Percentiles rank a stretch among this genome's conserved stretches.
phyloP scores from a whole-genome alignment of 768 basidiomycete genomes.

The Pleurotus tuoliensis region DNA sequence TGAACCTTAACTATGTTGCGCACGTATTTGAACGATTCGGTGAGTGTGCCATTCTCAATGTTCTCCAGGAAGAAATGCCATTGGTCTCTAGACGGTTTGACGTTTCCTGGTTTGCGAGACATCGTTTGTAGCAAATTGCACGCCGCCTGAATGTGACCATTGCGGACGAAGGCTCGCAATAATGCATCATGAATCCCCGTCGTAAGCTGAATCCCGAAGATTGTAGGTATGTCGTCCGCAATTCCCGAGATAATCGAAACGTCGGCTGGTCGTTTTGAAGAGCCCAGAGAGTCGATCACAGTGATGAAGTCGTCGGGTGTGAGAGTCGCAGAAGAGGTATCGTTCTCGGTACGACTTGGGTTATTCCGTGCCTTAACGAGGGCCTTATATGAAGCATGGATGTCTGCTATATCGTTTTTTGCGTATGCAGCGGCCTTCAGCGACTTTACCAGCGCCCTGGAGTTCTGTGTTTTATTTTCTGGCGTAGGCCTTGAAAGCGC shows the following conservation, averaged over 20 bases:
- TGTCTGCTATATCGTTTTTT: conserved; percentile 11
- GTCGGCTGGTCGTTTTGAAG: conserved; percentile 50
- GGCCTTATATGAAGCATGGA: conserved; percentile 34
- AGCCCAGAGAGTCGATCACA: conserved; percentile 42
- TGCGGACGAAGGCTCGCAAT: conserved; percentile 42
- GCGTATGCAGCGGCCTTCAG: conserved; percentile 13
- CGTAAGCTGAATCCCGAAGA: conserved; percentile 44
- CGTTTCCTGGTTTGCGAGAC: conserved; percentile 41
- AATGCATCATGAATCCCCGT: conserved; percentile 46
- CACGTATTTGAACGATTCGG: conserved; percentile 25
- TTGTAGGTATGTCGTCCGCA: conserved; percentile 41
- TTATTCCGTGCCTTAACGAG: conserved; percentile 22
- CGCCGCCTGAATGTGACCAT: conserved; percentile 39
- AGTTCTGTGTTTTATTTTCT: neutral
- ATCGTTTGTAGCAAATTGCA: conserved; percentile 52
- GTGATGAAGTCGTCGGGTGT: conserved; percentile 29
- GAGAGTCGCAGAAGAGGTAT: conserved; percentile 20
- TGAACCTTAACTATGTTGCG: conserved; percentile 29
- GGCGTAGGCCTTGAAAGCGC: too few relatives aligned
- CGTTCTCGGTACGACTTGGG: conserved; percentile 15
- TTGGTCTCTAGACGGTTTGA: conserved; percentile 45
- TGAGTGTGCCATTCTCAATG: conserved; percentile 12
- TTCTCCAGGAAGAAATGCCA: conserved; percentile 52
- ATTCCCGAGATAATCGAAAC: conserved; percentile 51
- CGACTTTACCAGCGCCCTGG: conserved; percentile 15